Evolutionary conservation across 1,139 yeast species (phyloP).

Genomic region (Protomyces pachydermus): DNA sequence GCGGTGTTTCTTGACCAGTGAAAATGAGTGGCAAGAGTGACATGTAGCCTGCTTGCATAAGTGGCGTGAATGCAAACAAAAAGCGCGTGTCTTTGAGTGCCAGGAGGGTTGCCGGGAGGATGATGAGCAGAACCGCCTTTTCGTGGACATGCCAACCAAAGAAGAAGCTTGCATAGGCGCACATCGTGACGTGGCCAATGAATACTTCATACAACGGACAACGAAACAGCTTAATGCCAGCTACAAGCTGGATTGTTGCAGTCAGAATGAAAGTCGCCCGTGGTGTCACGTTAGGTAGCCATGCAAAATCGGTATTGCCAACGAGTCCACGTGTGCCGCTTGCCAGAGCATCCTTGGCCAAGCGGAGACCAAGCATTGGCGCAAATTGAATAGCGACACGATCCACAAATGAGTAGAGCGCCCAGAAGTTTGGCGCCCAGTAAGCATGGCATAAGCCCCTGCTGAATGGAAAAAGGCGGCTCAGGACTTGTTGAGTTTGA

Average conservation of each 20-base stretch:
- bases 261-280: constrained; percentile 71
- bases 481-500: constrained; percentile 60
- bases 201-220: constrained; percentile 75
- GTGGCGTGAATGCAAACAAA: constrained; percentile 51
- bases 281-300: constrained; percentile 78
- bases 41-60: constrained; percentile 77
- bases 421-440: constrained; percentile 99
- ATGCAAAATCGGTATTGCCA: constrained; percentile 77
- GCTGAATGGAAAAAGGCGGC: constrained; percentile 82
- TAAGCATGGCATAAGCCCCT: constrained; percentile 96
- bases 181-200: constrained; percentile 74
- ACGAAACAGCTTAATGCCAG: constrained; percentile 67
- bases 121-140: constrained; percentile 82
- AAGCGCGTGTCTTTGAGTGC: constrained; percentile 68
- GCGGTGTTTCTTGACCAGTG: constrained; percentile 71
- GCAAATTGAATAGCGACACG: constrained; percentile 52
- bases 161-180: constrained; percentile 85
- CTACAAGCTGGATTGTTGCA: constrained; percentile 70
- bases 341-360: background rate
- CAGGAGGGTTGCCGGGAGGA: constrained; percentile 57
- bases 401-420: constrained; percentile 81
- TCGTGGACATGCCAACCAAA: constrained; percentile 99
- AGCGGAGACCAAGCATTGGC: constrained; percentile 24
- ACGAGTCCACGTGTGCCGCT: constrained; percentile 79
- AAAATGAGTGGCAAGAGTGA: constrained; percentile 83